Evolutionary conservation across 495 filamentous ascomycete genomes (phyloP).

Genomic region (Daldinia caldariorum): DNA sequence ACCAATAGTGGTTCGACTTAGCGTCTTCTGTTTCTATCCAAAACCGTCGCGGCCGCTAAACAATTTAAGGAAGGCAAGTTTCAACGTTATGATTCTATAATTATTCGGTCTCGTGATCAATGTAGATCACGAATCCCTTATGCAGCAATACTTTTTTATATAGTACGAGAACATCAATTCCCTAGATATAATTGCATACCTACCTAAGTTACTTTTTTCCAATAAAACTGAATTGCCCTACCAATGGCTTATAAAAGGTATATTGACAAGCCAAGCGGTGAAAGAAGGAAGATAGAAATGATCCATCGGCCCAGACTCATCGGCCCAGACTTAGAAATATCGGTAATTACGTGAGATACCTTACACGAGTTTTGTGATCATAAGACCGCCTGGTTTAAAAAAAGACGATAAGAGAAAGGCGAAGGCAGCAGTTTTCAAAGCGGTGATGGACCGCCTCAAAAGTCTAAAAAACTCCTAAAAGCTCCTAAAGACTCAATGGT

Average conservation of each 20-base stretch:
- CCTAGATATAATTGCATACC: neutral
- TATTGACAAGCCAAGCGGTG: constrained; percentile 17
- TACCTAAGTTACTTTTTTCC: neutral
- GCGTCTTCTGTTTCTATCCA: constrained; percentile 31
- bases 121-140: neutral
- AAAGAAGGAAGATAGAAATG: neutral
- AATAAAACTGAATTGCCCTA: constrained; percentile 2
- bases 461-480: neutral
- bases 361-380: constrained; percentile 12
- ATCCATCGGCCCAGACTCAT: constrained; percentile 2
- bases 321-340: constrained; percentile 2
- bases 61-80: neutral
- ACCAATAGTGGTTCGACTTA: constrained; percentile 20
- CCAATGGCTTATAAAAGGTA: too few species aligned
- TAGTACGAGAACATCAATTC: too few species aligned
- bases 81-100: neutral
- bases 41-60: constrained; percentile 11
- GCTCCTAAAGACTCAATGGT: neutral
- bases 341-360: constrained; percentile 20
- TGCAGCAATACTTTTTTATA: neutral
- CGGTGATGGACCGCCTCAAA: constrained; percentile 2
- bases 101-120: constrained; percentile 1
- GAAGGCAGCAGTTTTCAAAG: neutral
- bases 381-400: neutral
- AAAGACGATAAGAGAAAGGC: too few species aligned